Evolutionary conservation across 768 basidiomycete species (phyloP).

Genomic region (Pulveroboletus ravenelii): DNA sequence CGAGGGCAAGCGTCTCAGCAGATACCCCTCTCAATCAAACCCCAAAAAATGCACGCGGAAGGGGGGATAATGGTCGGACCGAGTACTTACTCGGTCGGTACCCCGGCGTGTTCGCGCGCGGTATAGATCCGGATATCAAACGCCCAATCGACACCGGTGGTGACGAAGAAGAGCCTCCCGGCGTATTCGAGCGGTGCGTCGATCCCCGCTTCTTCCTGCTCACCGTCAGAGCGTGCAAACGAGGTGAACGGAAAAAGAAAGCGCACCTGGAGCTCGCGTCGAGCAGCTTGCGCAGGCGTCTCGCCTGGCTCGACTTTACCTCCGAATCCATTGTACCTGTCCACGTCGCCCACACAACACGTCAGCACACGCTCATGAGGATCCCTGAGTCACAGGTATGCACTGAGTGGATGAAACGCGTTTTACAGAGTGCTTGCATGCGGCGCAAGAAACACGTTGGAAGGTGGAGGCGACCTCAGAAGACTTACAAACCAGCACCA

Average conservation of each 20-base stretch:
- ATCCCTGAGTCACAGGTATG: not conserved
- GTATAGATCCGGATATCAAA: slow-evolving; percentile 73
- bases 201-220: slow-evolving; percentile 81
- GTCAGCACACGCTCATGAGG: not conserved
- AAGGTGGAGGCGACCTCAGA: not conserved
- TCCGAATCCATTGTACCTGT: slow-evolving; percentile 84
- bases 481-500: slow-evolving; percentile 53
- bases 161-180: slow-evolving; percentile 63
- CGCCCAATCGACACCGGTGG: slow-evolving; percentile 48
- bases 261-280: slow-evolving; percentile 63
- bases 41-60: not conserved
- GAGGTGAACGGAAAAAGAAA: not conserved
- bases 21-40: not conserved
- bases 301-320: slow-evolving; percentile 82
- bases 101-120: slow-evolving; percentile 56
- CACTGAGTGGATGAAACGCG: not conserved
- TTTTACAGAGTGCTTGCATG: not conserved
- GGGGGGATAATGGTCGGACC: not conserved
- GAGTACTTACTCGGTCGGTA: slow-evolving; percentile 56
- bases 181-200: slow-evolving; percentile 56
- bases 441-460: not conserved
- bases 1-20: not conserved
- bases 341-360: not conserved
- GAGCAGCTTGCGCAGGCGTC: slow-evolving; percentile 61
- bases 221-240: not conserved